Percentiles rank a stretch among this genome's conserved stretches.
Evolutionary conservation across 1,139 yeast species (phyloP).

Genomic region (Pneumocystis canis): DNA sequence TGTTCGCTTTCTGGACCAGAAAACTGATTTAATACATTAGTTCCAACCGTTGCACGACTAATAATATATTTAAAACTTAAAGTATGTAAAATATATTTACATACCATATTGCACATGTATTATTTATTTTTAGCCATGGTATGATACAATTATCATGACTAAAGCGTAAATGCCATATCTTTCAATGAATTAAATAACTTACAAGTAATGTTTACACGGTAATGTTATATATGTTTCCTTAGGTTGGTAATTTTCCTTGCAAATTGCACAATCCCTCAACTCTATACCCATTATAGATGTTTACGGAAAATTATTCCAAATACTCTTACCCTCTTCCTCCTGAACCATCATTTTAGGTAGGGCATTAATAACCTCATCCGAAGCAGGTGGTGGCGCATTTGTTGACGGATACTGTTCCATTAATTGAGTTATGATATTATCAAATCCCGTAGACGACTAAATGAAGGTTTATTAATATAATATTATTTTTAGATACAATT

Average conservation of each 20-base stretch:
- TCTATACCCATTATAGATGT: not conserved
- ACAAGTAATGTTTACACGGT: constrained; percentile 17
- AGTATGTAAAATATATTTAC: not conserved
- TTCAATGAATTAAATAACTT: not conserved
- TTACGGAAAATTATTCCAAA: not conserved
- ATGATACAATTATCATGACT: constrained; percentile 15
- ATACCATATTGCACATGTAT: constrained; percentile 11
- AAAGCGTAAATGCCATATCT: not conserved
- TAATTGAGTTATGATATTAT: constrained; percentile 15
- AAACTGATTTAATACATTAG: not conserved
- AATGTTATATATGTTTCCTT: constrained; percentile 9
- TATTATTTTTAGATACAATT: not conserved
- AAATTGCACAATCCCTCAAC: constrained; percentile 15
- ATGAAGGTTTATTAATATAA: not conserved
- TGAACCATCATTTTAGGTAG: constrained; percentile 10
- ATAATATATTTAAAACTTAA: not conserved
- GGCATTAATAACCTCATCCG: constrained; percentile 11
- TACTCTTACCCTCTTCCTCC: constrained; percentile 9
- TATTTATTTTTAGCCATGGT: constrained; percentile 17
- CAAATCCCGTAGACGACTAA: constrained; percentile 12
- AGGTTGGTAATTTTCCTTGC: constrained; percentile 14
- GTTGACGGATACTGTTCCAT: constrained; percentile 15
- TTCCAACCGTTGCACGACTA: not conserved
- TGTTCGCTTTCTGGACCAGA: not conserved
- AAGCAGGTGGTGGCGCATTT: constrained; percentile 15